Evolutionary conservation across 2,329 filamentous ascomycete genomes (phyloP).

Genomic region (Plectosphaerella plurivora): DNA sequence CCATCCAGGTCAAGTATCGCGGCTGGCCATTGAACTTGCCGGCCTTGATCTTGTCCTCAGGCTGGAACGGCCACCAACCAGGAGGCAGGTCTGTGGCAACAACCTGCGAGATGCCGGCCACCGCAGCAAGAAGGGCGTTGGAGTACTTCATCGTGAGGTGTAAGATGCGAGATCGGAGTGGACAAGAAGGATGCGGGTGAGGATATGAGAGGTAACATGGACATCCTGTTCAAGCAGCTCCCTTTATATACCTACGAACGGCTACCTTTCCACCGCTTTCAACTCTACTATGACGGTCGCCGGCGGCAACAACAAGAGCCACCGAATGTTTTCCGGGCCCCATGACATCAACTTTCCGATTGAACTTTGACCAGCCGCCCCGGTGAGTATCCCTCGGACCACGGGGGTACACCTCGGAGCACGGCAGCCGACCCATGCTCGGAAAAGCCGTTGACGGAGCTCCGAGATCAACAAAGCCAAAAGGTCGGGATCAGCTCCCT

Average conservation of each 20-base stretch:
- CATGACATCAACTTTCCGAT: too few relatives aligned
- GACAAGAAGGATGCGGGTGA: neutral
- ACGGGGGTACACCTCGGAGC: neutral
- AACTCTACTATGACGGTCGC: too few relatives aligned
- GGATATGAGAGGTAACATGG: neutral
- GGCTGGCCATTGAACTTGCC: constrained; percentile 7
- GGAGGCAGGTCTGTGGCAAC: constrained; percentile 7
- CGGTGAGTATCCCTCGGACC: too few relatives aligned
- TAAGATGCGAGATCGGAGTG: neutral
- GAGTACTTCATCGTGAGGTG: neutral
- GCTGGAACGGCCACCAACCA: constrained; percentile 9
- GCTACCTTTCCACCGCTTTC: too few relatives aligned
- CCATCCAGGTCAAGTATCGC: constrained; percentile 20
- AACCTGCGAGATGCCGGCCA: constrained; percentile 3
- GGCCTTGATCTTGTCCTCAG: constrained; percentile 8
- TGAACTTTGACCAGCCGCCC: too few relatives aligned
- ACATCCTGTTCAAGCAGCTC: too few relatives aligned
- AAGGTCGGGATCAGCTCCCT: neutral
- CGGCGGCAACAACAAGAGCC: too few relatives aligned
- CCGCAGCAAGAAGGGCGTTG: neutral
- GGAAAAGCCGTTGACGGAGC: neutral
- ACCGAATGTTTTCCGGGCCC: too few relatives aligned
- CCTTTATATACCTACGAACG: too few relatives aligned
- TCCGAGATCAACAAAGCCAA: neutral
- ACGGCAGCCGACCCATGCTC: neutral